phyloP scores from a whole-genome alignment of 164 flowering plant species.

The Sextonia rubra region DNA sequence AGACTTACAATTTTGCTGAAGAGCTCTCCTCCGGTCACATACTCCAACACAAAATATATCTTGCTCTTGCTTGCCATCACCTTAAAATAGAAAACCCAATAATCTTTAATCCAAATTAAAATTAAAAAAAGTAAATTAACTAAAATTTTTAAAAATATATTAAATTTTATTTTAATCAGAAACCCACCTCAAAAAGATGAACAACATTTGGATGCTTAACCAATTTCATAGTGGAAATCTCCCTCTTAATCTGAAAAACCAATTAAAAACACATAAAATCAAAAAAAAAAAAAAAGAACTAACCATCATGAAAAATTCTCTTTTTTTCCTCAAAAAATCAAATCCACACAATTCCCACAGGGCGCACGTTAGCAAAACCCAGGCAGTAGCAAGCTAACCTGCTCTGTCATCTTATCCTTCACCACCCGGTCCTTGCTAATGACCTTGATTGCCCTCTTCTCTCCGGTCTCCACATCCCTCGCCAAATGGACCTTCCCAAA shows the following conservation, averaged over 20 bases:
- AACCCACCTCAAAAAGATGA: conserved; percentile 14
- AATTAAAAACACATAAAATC: background rate
- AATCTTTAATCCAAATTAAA: background rate
- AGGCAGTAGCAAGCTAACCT: conserved; percentile 3
- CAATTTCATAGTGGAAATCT: conserved; percentile 15
- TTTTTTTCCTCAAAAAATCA: background rate
- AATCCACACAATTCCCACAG: background rate
- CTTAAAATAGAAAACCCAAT: background rate
- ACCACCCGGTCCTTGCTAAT: conserved; percentile 11
- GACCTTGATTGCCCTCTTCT: conserved; percentile 16
- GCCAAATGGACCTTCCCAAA: conserved; percentile 15
- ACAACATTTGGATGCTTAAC: conserved; percentile 14
- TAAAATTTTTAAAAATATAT: background rate
- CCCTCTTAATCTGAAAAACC: conserved; percentile 12
- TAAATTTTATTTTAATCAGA: background rate
- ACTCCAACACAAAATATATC: conserved; percentile 16
- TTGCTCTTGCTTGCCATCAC: conserved; percentile 20
- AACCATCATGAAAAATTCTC: background rate
- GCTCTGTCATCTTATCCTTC: conserved; percentile 14
- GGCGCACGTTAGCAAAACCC: background rate
- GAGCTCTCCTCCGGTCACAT: conserved; percentile 17
- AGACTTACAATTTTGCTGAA: conserved; percentile 13
- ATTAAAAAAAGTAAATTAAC: background rate
- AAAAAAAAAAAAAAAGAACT: background rate
- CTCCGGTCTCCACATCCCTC: conserved; percentile 17